These are phyloP conservation scores for Pseudocercospora cruenta DNA, from an alignment of 2,329 filamentous ascomycete genomes.

Conservation along the genomic window DNA sequence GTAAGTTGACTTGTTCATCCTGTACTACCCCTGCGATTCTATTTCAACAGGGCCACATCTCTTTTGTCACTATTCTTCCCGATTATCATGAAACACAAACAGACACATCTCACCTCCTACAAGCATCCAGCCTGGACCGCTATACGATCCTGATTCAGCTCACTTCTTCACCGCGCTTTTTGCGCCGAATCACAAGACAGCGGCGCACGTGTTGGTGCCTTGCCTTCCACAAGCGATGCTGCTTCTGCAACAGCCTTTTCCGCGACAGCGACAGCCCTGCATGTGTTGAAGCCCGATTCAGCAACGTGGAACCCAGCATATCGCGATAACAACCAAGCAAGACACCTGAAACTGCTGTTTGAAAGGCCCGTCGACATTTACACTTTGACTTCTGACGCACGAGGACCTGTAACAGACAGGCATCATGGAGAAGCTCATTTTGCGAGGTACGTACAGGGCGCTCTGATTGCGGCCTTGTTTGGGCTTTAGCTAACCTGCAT, in stretches of 20 bases:
- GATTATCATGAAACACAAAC: not conserved
- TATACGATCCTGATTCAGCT: not conserved
- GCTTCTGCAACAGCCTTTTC: not conserved
- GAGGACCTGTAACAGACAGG: conserved; percentile 9
- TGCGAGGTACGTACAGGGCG: conserved; percentile 26
- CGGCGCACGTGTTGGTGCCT: not conserved
- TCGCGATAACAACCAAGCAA: not conserved
- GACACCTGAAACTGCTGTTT: conserved; percentile 3
- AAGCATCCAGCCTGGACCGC: not conserved
- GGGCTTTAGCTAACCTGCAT: conserved; percentile 14
- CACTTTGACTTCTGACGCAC: conserved; percentile 7
- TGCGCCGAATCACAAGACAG: not conserved
- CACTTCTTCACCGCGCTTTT: not conserved
- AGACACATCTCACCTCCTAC: not conserved
- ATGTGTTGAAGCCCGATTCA: conserved; percentile 20
- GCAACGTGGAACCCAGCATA: conserved; percentile 9
- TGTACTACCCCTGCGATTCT: not conserved
- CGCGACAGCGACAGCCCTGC: conserved; percentile 14
- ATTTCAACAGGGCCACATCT: not conserved
- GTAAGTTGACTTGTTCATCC: not conserved
- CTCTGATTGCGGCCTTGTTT: conserved; percentile 13
- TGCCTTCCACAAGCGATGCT: not conserved
- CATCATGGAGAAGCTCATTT: conserved; percentile 31
- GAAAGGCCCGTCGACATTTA: conserved; percentile 6
- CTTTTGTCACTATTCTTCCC: not conserved